Base-by-base conservation (phyloP, 306 rosid species). In the Vigna trinervia region DNA sequence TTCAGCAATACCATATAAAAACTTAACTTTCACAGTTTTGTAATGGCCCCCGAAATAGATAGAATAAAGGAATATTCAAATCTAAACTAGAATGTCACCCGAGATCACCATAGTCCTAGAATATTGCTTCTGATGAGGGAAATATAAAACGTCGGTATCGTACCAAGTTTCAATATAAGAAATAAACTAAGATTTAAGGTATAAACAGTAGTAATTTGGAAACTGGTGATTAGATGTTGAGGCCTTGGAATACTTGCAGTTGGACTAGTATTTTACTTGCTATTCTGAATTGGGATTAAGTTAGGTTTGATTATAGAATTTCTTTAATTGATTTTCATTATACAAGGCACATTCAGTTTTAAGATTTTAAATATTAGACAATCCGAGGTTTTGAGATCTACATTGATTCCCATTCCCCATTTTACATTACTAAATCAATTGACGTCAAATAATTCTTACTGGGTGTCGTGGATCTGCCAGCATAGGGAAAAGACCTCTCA, bases 381-480 rank as follows among this genome's bases (percentile, higher is more conserved):
- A 19, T 56, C 12, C 5, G 7, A 41, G 58, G 30, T 12, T n/a
- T 22, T 46, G 43, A 76, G 54, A 53, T 66, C 9, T 52, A 15
- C 56, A 53, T 39, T 22, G 45, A 19, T 67, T 43, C 28, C 11
- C 30, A 46, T 22, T 15, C 41, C 76, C 30, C 17, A 60, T 36
- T 60, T 47, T 38, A 57, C 26, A 19, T 46, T 4, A 39, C 30
- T 72, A 65, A 38, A 77, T 32, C 11, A 59, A 67, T n/a, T 30
- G 52, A 59, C 56, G 43, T 67, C n/a, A 59, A 57, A 51, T 22
- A 64, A 83, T 26, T 77, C 97, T 89, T 87, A 93, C 98, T 15
- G 98, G 96, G 78, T 93, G 98, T 57, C 96, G 87, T 10, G 98
- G 96, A 84, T 93, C 98, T 57, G 98, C 98, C 69, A 93, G 98